These are phyloP conservation scores for Phytopythium delawarense DNA, from an alignment of 352 stramenopile genomes.

Conservation along the genomic window DNA sequence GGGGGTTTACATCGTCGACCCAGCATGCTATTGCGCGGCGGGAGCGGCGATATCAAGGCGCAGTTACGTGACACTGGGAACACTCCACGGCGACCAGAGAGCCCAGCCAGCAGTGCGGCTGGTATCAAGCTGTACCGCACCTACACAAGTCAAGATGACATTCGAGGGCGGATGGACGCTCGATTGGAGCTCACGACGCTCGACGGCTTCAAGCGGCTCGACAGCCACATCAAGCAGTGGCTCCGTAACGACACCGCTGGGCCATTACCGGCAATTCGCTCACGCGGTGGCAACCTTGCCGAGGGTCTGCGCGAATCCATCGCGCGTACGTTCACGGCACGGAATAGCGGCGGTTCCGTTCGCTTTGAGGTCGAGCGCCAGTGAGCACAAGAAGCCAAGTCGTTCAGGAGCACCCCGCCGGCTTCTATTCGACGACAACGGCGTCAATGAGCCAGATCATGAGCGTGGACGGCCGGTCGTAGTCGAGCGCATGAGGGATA, in stretches of 20 bases:
- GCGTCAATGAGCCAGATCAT: slow-evolving; percentile 42
- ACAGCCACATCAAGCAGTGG: slow-evolving; percentile 31
- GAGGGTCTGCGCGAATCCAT: slow-evolving; percentile 26
- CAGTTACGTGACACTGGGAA: background rate
- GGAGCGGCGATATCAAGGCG: background rate
- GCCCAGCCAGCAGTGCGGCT: background rate
- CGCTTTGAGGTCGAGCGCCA: background rate
- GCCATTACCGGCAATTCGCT: slow-evolving; percentile 13
- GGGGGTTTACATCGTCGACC: background rate
- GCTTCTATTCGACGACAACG: slow-evolving; percentile 12
- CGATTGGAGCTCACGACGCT: slow-evolving; percentile 24
- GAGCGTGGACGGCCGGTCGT: slow-evolving; percentile 42
- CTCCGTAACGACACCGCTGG: slow-evolving; percentile 13
- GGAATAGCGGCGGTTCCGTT: background rate
- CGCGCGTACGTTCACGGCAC: slow-evolving; percentile 24
- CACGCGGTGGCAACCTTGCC: slow-evolving; percentile 20
- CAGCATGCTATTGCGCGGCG: background rate
- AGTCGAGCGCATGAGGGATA: slow-evolving; percentile 35
- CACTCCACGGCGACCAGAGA: background rate
- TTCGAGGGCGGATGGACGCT: background rate
- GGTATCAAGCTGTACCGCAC: background rate
- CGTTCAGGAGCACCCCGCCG: background rate
- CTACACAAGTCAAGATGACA: slow-evolving; percentile 1
- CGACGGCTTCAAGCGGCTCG: slow-evolving; percentile 36
- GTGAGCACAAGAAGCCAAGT: background rate